A percentile compares a stretch with the other conserved stretches of the same genome.
phyloP scores from a whole-genome alignment of 148 eudicot species.

The Vaccinium myrtillus region DNA sequence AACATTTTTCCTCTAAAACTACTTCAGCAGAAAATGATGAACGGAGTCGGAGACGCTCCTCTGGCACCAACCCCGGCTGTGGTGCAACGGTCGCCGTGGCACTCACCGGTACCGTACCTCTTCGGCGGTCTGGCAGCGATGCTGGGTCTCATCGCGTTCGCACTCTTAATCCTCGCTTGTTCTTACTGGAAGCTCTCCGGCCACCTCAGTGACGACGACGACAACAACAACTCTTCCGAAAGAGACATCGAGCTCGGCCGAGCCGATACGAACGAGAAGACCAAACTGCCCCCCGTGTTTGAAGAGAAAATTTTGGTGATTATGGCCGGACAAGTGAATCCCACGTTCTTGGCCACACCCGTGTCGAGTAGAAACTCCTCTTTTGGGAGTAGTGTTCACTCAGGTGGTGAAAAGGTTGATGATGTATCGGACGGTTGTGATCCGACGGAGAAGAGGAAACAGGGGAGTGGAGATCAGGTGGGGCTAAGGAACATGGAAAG shows the following conservation, averaged over 20 bases:
- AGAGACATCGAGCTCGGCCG: constrained; percentile 46
- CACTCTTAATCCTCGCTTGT: constrained; percentile 68
- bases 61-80: constrained; percentile 17
- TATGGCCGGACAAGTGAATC: constrained; percentile 66
- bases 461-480: constrained; percentile 10
- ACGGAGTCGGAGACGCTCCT: constrained; percentile 10
- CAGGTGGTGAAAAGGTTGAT: not conserved
- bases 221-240: constrained; percentile 19
- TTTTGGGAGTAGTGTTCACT: constrained; percentile 32
- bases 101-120: constrained; percentile 77
- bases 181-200: constrained; percentile 64
- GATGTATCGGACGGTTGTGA: constrained; percentile 2
- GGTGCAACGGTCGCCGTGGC: constrained; percentile 56
- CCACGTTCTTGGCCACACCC: constrained; percentile 66
- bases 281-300: constrained; percentile 20
- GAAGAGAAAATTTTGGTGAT: constrained; percentile 52
- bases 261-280: constrained; percentile 14
- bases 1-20: not conserved
- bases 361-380: constrained; percentile 31
- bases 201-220: constrained; percentile 15
- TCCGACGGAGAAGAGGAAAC: constrained; percentile 8
- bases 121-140: constrained; percentile 82
- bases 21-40: constrained; percentile 22
- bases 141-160: constrained; percentile 77
- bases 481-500: constrained; percentile 10